Evolutionary conservation across 1,284 basidiomycete genomes (phyloP), one percentile per base, ranked within the genome.

Genomic region (Agroathelia rolfsii): DNA sequence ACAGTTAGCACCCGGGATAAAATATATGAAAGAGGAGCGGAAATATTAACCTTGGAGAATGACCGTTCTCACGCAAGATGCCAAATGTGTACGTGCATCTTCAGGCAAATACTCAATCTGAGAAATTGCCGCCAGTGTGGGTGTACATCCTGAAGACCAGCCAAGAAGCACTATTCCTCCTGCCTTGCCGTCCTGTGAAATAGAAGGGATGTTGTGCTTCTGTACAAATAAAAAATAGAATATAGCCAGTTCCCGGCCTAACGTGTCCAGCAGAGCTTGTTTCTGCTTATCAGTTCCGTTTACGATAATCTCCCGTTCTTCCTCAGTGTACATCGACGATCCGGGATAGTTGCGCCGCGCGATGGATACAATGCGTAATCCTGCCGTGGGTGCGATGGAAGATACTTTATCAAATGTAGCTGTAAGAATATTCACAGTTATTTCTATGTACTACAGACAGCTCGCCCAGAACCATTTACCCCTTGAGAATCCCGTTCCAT

Each of bases 141-240:
- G 33, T 3, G 41, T 19, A 21, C 39, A 42, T 0, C 60, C 63
- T 3, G 56, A 25, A 2, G 61, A 63, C 59, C 60, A 64, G 3
- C 59, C 61, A 1, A 59, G 33, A 4, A 64, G 26, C 0, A 46
- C 44, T 10, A 59, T 37, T 1, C 62, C 60, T 1, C 61, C 61
- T 1, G 32, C 25, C 20, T 47, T 42, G 0, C 48, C 41, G 16
- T 53, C 52, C 1, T 28, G 14, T 18, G 50, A 50, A 9, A 51
- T 40, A 0, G 47, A 39, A 6, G 57, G 54, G 9, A 62, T 37
- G 2, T 44, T 24, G 19, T 52, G 30, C 17, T 42, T 26, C 25
- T 48, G 22, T 14, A 57, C 53, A 34, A 62, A 56, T 2, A 26
- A 35, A 28, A 53, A 45, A 24, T 61, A 47, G 37, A 63, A 62